Evolutionary conservation across 1,139 yeast genomes (phyloP), one percentile per base, ranked within the genome.

Genomic region (Geotrichum restrictum): DNA sequence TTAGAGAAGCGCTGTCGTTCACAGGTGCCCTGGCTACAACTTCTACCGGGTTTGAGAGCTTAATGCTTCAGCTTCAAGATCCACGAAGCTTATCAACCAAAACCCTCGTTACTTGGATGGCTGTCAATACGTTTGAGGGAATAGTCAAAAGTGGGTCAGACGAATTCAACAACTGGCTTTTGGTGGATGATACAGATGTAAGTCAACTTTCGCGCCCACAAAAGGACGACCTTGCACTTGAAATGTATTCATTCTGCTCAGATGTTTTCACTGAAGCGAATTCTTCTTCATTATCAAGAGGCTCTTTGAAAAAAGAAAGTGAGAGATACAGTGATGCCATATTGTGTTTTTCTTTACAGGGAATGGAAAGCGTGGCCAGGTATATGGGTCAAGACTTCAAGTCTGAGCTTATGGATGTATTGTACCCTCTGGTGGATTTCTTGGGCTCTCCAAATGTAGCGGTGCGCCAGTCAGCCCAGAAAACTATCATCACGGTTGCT

Each of bases 361-460:
- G 79, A 0, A 67, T 82, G 16, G 71, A 75, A 1, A 60, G 67
- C 5, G 67, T 72, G 13, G 73, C 78, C 1, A 60, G 62, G 1
- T 55, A 71, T 1, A 59, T 79, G 60, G 74, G 74, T 1, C 56
- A 62, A 0, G 74, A 69, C 1, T 81, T 81, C 62, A 62, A 67
- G 49, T 62, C 65, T 5, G 83, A 80, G 56, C 64, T 84, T 19
- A 74, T 81, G 46, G 86, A 82, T 56, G 71, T 72, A 43, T 61
- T 83, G 2, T 82, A 77, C 57, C 81, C 83, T 0, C 73, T 82
- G 1, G 71, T 83, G 10, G 81, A 81, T 43, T 70, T 74, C 52
- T 64, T 83, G 36, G 83, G 85, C 0, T 77, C 82, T 1, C 58
- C 74, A 0, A 72, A 75, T 24, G 69, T 73, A 1, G 51, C 56